Evolutionary conservation across 208 protist genomes (phyloP), one percentile per base, ranked within the genome.

Genomic region (Trypanosoma congolense): DNA sequence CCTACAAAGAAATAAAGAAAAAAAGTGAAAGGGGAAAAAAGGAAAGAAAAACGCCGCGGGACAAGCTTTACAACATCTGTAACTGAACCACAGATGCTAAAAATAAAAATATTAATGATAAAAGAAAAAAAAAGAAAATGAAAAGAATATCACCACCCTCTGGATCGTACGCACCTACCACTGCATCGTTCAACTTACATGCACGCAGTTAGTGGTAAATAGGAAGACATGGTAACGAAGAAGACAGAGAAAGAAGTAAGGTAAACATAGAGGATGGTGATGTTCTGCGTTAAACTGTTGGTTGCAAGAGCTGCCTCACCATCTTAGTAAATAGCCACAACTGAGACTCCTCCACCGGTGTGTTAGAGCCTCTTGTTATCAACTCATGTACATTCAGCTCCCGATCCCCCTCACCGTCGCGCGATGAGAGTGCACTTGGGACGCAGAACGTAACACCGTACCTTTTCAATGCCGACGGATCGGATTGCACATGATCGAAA

Each of bases 371-470:
- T 6, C 30, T 38, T 35, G 41, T 61, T 16, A 61, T 69, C 25
- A 69, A 29, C 33, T 69, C 62, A 57, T 61, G 48, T 28, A 69
- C 28, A 22, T 56, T 46, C 36, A 48, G 16, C 28, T 18, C 25
- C 21, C 54, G 51, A 47, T 88, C 73, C 29, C 69, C 74, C 2
- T 64, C 29, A 0, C 73, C 69, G 6, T 66, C 64, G 22, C 66
- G 58, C 25, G 65, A 59, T 36, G 73, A 66, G 41, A 78, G 21
- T 9, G 55, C 54, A 55, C 66, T 80, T 22, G 80, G 85, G 1
- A 87, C 61, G 31, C 75, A 77, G 60, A 81, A 88, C 3, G 77
- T 87, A 6, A 92, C 73, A 22, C 80, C 80, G 47, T 84, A 85
- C 44, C 65, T 78, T 21, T 54, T 64, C 18, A 80, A 18, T 0